phyloP scores from a whole-genome alignment of 2,329 filamentous ascomycete genomes.

The Fusarium buxicola region DNA sequence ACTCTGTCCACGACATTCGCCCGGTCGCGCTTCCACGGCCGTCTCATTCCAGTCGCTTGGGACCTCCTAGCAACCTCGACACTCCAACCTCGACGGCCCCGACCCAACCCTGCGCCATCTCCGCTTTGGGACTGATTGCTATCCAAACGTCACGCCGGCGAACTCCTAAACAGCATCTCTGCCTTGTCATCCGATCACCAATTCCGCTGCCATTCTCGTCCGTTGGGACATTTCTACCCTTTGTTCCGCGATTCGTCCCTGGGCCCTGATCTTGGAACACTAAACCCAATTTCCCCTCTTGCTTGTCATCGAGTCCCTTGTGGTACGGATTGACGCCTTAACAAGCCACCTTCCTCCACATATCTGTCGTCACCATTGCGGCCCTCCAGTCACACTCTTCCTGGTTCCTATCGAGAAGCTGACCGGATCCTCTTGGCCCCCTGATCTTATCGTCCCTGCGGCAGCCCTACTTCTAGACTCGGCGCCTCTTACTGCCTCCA shows the following conservation, averaged over 20 bases:
- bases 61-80: slow-evolving; percentile 32
- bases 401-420: slow-evolving; percentile 13
- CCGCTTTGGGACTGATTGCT: slow-evolving; percentile 39
- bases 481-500: slow-evolving; percentile 38
- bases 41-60: slow-evolving; percentile 44
- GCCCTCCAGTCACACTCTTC: slow-evolving; percentile 12
- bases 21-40: slow-evolving; percentile 31
- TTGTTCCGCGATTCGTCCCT: slow-evolving; percentile 25
- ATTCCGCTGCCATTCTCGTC: slow-evolving; percentile 28
- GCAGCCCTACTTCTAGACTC: slow-evolving; percentile 43
- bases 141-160: slow-evolving; percentile 32
- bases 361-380: slow-evolving; percentile 24
- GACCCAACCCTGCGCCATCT: slow-evolving; percentile 31
- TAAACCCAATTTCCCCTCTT: slow-evolving; percentile 18
- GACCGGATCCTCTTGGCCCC: slow-evolving; percentile 20
- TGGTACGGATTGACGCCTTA: slow-evolving; percentile 24
- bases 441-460: slow-evolving; percentile 30
- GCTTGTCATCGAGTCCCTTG: slow-evolving; percentile 4
- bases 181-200: slow-evolving; percentile 23
- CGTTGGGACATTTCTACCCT: slow-evolving; percentile 15
- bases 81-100: slow-evolving; percentile 28
- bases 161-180: slow-evolving; percentile 24
- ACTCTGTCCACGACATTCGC: slow-evolving; percentile 32
- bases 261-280: slow-evolving; percentile 23
- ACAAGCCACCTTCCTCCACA: slow-evolving; percentile 35